A percentile compares a stretch with the other conserved stretches of the same genome.
Conservation (phyloP, 208 protist genomes). For the Trypanosomatidae sp. region DNA sequence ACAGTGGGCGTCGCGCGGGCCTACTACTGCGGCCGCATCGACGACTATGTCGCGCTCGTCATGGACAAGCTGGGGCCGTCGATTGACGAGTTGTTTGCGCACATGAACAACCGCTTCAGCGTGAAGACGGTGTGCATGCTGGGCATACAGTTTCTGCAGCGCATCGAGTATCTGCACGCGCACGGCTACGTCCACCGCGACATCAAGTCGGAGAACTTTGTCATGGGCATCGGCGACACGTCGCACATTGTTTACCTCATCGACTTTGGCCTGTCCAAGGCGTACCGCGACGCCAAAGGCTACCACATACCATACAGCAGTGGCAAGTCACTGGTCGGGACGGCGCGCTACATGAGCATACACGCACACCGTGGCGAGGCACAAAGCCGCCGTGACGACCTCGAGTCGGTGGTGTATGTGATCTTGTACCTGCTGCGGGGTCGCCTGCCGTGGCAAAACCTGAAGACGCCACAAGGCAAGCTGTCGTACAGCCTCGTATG, state of each 20-base stretch:
- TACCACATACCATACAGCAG: constrained; percentile 70
- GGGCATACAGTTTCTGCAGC: constrained; percentile 88
- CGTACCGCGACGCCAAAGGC: constrained; percentile 38
- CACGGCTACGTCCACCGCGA: constrained; percentile 78
- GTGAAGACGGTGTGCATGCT: constrained; percentile 94
- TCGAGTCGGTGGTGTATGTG: constrained; percentile 84
- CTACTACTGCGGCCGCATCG: constrained; percentile 92
- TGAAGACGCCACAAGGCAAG: constrained; percentile 23
- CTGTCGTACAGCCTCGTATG: constrained; percentile 27
- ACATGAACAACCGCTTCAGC: constrained; percentile 79
- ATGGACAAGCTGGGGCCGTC: constrained; percentile 98
- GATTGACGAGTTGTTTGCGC: constrained; percentile 97
- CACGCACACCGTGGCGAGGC: constrained; percentile 97
- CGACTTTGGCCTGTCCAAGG: constrained; percentile 70
- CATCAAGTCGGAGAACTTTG: constrained; percentile 88
- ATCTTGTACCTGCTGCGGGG: constrained; percentile 98
- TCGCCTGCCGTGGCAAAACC: constrained; percentile 92
- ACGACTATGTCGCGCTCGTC: constrained; percentile 98
- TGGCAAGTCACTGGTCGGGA: constrained; percentile 58
- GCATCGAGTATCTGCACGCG: constrained; percentile 91
- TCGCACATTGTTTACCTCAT: constrained; percentile 71
- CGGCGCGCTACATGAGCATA: constrained; percentile 84
- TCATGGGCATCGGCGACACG: constrained; percentile 50
- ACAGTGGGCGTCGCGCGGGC: constrained; percentile 92
- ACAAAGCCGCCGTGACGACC: constrained; percentile 80